These are phyloP conservation scores for Aspergillus ustus DNA, from an alignment of 2,329 filamentous ascomycete species.

Conservation along the genomic window DNA sequence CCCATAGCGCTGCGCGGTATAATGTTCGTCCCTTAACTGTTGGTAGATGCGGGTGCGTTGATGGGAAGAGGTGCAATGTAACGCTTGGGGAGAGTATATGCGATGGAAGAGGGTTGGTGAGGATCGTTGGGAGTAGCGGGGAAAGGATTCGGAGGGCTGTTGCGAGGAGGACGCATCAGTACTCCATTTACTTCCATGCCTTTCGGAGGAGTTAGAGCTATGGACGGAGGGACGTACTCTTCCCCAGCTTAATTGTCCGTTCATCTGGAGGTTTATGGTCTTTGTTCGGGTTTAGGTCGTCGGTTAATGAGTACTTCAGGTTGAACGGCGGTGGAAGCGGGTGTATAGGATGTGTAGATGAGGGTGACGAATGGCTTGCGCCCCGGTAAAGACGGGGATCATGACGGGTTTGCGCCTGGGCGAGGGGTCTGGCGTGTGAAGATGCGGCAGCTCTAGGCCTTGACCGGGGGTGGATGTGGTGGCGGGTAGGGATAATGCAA, in stretches of 20 bases:
- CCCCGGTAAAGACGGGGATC: conserved; percentile 43
- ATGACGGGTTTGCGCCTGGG: conserved; percentile 44
- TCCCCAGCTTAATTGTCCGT: conserved; percentile 65
- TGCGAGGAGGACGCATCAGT: conserved; percentile 17
- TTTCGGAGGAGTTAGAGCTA: neutral
- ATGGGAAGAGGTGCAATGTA: conserved; percentile 67
- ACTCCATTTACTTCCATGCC: neutral
- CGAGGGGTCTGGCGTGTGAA: conserved; percentile 36
- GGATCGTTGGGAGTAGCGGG: conserved; percentile 63
- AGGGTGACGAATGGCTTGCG: conserved; percentile 30
- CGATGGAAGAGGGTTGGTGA: conserved; percentile 64
- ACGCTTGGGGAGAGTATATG: conserved; percentile 67
- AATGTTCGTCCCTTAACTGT: conserved; percentile 88
- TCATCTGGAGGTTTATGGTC: conserved; percentile 60
- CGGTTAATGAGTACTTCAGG: conserved; percentile 20
- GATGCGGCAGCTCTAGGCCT: conserved; percentile 23
- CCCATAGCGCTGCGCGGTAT: conserved; percentile 94
- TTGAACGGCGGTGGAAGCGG: conserved; percentile 29
- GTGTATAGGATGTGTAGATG: conserved; percentile 13
- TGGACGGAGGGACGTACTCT: conserved; percentile 52
- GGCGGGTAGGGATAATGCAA: conserved; percentile 18
- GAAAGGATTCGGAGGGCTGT: conserved; percentile 65
- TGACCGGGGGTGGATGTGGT: conserved; percentile 6
- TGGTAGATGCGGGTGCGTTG: conserved; percentile 69
- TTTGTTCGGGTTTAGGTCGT: conserved; percentile 27